A percentile compares a stretch with the other conserved stretches of the same genome.
Evolutionary conservation across 2,329 filamentous ascomycete genomes (phyloP).

Genomic region (Orbilia brochopaga): DNA sequence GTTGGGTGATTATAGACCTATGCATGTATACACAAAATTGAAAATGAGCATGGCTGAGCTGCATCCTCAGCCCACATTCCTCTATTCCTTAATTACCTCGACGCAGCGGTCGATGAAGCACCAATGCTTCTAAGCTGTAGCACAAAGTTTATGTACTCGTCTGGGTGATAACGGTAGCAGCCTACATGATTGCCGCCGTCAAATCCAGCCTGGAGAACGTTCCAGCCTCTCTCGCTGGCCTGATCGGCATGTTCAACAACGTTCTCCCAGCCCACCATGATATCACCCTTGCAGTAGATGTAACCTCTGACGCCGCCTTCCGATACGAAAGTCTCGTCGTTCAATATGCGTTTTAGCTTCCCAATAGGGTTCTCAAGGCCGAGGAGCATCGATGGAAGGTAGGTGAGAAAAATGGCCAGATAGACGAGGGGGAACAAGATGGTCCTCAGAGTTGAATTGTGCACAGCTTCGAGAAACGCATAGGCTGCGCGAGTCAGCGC

Average conservation of each 20-base stretch:
- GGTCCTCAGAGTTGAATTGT: constrained; percentile 17
- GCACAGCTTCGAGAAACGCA: constrained; percentile 31
- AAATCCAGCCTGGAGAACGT: constrained; percentile 19
- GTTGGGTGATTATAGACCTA: no score
- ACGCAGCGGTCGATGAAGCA: neutral
- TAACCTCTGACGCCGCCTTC: constrained; percentile 38
- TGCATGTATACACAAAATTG: no score
- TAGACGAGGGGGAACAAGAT: constrained; percentile 27
- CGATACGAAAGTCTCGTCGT: constrained; percentile 38
- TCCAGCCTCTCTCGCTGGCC: constrained; percentile 39
- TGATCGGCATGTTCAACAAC: constrained; percentile 38
- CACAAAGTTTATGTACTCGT: constrained; percentile 35
- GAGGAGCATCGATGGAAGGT: constrained; percentile 21
- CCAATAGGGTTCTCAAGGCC: constrained; percentile 36
- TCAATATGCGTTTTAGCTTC: constrained; percentile 28
- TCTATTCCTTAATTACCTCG: no score
- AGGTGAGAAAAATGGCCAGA: constrained; percentile 8
- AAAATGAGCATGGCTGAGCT: no score
- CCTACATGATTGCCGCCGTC: constrained; percentile 39
- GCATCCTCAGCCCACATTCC: no score
- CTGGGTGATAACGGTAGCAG: constrained; percentile 32
- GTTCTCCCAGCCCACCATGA: constrained; percentile 41
- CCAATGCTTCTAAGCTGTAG: constrained; percentile 11
- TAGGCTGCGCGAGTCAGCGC: constrained; percentile 31
- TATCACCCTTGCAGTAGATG: constrained; percentile 31